Conservation (phyloP, 345 rosid species). For the Hevea brasiliensis region DNA sequence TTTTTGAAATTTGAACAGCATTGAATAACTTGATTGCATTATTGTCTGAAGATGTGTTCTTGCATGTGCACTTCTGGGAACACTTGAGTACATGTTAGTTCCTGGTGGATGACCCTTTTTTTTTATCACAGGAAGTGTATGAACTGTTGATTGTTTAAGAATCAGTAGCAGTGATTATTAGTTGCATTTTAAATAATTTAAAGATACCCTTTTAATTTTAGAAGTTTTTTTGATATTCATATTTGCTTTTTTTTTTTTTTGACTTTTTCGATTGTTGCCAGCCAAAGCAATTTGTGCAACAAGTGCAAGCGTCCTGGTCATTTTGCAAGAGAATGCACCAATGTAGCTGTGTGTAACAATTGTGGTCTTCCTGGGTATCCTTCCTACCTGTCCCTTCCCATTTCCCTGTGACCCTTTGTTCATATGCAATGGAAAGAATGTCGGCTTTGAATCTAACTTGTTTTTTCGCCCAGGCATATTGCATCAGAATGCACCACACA, state of each 20-base stretch:
- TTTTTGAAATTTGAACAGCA: not conserved
- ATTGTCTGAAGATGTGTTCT: not conserved
- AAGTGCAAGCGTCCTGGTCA: constrained; percentile 34
- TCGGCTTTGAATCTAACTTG: no score
- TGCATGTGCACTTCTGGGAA: not conserved
- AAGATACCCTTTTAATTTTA: not conserved
- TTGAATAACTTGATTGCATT: not conserved
- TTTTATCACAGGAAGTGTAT: no score
- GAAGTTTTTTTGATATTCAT: not conserved
- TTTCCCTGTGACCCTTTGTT: no score
- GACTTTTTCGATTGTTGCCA: constrained; percentile 13
- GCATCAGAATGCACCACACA: constrained; percentile 89
- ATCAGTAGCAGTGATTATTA: not conserved
- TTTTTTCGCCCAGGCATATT: constrained; percentile 62
- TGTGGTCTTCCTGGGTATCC: constrained; percentile 34
- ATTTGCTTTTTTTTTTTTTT: not conserved
- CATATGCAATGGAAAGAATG: no score
- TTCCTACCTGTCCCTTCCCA: not conserved
- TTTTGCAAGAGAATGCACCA: constrained; percentile 36
- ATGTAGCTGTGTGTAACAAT: constrained; percentile 25
- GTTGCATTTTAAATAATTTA: not conserved
- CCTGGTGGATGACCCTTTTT: no score
- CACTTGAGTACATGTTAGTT: no score
- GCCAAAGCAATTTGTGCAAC: constrained; percentile 34
- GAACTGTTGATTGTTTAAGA: no score